phyloP scores from a whole-genome alignment of 2,329 filamentous ascomycete genomes.

The Botrytis deweyae region DNA sequence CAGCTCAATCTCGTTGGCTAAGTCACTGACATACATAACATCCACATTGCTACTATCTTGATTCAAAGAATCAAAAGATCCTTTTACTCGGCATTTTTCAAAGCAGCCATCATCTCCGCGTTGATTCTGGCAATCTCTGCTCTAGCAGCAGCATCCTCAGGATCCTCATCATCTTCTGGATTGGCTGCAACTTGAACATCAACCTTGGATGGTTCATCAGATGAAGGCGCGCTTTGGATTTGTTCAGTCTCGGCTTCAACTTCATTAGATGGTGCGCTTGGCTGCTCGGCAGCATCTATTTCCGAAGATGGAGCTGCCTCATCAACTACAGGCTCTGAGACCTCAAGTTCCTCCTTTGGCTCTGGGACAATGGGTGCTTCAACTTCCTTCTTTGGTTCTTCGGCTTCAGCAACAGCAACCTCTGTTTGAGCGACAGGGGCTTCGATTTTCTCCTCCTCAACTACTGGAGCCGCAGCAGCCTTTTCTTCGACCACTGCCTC shows the following conservation, averaged over 20 bases:
- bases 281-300: not conserved
- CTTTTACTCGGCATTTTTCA: conserved; percentile 16
- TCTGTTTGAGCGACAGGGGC: not conserved
- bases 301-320: conserved; percentile 9
- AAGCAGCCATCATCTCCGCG: conserved; percentile 31
- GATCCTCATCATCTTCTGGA: conserved; percentile 25
- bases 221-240: not conserved
- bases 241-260: conserved; percentile 11
- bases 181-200: not conserved
- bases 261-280: not conserved
- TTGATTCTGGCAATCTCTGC: conserved; percentile 35
- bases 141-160: conserved; percentile 32
- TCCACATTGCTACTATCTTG: not conserved
- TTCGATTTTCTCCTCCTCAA: conserved; percentile 7
- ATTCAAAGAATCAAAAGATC: not conserved
- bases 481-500: conserved; percentile 5
- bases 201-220: conserved; percentile 7
- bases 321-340: not conserved
- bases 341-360: not conserved
- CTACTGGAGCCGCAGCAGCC: not conserved
- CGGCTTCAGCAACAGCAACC: not conserved
- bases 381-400: conserved; percentile 11
- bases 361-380: not conserved
- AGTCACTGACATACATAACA: not conserved
- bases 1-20: not conserved